These are phyloP conservation scores for Fusarium sp. DNA, from an alignment of 2,329 filamentous ascomycete genomes.

Conservation along the genomic window DNA sequence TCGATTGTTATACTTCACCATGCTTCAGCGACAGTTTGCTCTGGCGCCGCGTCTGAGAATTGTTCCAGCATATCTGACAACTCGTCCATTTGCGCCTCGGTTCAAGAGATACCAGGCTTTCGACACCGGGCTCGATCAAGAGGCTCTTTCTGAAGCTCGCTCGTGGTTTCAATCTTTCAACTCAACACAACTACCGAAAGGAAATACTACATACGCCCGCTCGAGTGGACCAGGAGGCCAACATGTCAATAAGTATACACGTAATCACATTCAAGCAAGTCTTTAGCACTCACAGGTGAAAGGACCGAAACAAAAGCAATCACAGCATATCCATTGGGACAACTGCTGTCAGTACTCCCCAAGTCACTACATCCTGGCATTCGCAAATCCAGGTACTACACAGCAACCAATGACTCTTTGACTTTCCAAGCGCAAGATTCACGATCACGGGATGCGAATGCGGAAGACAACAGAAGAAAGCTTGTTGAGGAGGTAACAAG, in stretches of 20 bases:
- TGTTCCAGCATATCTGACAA: background rate
- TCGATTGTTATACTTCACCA: background rate
- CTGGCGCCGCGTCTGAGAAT: background rate
- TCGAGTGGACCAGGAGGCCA: constrained; percentile 70
- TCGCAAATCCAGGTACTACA: constrained; percentile 65
- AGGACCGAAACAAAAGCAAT: constrained; percentile 70
- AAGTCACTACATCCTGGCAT: constrained; percentile 58
- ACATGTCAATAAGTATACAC: constrained; percentile 69
- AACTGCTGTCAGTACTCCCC: constrained; percentile 58
- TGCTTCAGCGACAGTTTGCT: constrained; percentile 24
- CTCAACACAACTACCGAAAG: constrained; percentile 57
- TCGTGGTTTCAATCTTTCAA: constrained; percentile 61
- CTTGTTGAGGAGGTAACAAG: constrained; percentile 58
- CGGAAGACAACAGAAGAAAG: constrained; percentile 62
- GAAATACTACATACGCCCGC: constrained; percentile 64
- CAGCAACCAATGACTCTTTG: constrained; percentile 60
- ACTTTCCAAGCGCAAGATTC: constrained; percentile 65
- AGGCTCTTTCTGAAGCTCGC: constrained; percentile 61
- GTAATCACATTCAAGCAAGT: constrained; percentile 44
- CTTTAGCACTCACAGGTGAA: constrained; percentile 54
- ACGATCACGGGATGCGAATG: constrained; percentile 62
- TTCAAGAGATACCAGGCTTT: constrained; percentile 58
- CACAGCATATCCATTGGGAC: constrained; percentile 60
- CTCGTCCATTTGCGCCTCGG: constrained; percentile 24
- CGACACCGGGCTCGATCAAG: constrained; percentile 60